Evolutionary conservation across 2,329 filamentous ascomycete genomes (phyloP).

Genomic region (Talaromyces sp.): DNA sequence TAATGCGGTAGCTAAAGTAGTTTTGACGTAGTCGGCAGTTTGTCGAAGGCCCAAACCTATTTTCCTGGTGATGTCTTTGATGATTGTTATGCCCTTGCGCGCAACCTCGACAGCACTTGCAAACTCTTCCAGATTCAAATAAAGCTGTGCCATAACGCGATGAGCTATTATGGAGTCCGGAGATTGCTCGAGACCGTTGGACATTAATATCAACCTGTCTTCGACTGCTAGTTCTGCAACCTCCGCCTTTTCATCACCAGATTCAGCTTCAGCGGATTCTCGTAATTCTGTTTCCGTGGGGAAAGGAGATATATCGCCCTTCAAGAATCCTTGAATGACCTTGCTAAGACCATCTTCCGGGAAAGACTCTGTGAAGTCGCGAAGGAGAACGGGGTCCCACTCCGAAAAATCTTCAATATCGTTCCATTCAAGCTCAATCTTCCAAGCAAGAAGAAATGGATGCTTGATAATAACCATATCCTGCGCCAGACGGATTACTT

Average conservation of each 20-base stretch:
- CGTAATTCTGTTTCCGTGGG: slow-evolving; percentile 44
- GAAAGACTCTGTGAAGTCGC: slow-evolving; percentile 77
- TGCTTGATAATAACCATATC: slow-evolving; percentile 98
- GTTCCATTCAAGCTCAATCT: slow-evolving; percentile 82
- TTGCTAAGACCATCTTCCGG: slow-evolving; percentile 77
- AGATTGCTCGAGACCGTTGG: slow-evolving; percentile 60
- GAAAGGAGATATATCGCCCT: slow-evolving; percentile 79
- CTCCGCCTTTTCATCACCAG: slow-evolving; percentile 28
- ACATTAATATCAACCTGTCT: slow-evolving; percentile 76
- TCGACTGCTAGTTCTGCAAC: slow-evolving; percentile 60
- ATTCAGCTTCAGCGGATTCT: slow-evolving; percentile 51
- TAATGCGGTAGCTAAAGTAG: slow-evolving; percentile 77
- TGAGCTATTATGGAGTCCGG: slow-evolving; percentile 74
- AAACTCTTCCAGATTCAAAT: slow-evolving; percentile 77
- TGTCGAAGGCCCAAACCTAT: slow-evolving; percentile 66
- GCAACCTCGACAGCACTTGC: slow-evolving; percentile 74
- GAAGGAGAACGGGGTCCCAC: slow-evolving; percentile 71
- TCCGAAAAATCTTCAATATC: slow-evolving; percentile 69
- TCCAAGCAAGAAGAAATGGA: slow-evolving; percentile 84
- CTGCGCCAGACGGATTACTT: slow-evolving; percentile 70
- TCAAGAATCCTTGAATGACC: slow-evolving; percentile 74
- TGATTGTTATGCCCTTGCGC: slow-evolving; percentile 63
- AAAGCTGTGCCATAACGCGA: slow-evolving; percentile 76
- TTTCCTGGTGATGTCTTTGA: slow-evolving; percentile 57
- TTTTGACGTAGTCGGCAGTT: slow-evolving; percentile 66